Base-by-base conservation (phyloP, 306 rosid species). In the Senna tora region DNA sequence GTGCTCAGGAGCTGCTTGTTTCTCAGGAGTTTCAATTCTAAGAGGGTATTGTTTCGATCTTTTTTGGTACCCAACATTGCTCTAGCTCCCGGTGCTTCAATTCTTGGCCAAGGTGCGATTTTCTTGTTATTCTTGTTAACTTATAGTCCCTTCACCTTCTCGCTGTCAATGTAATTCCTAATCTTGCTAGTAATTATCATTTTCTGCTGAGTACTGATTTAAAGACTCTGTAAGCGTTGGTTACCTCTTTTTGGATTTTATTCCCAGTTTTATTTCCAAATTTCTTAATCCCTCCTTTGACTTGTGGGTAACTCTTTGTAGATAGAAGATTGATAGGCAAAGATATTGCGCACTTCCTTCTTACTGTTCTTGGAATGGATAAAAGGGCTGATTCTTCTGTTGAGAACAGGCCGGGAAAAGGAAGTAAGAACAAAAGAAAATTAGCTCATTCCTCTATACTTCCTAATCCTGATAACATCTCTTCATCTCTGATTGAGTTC, bases 401-500 rank as follows among this genome's bases (percentile, higher is more conserved):
- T 17, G 79, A 61, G n/a, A 66, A 71, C 58, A 69, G 19, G 7
- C 71, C 34, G 6, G 82, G 61, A 36, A 69, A 67, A 43, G 81
- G 76, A 59, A 61, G 70, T 57, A 71, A 70, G 75, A 74, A 77
- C 77, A 76, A 66, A 84, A 75, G 83, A 47, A 80, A 82, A 69
- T 53, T 58, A 73, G 53, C 43, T 69, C 78, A 72, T 59, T 77
- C 74, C 73, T 38, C 73, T 52, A 4, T 22, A 12, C 42, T 60
- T 66, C 58, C 77, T 21, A 47, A 16, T 42, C 61, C 75, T 21
- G 17, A 21, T 43, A 39, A 59, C 66, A 17, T 9, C 2, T 43
- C 71, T 0, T 52, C 70, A 4, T 32, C 77, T 57, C 10, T 77
- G 65, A 21, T 11, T 50, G 84, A 74, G 67, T 69, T 77, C 52